Evolutionary conservation across 139 green algal genomes (phyloP).

Genomic region (Chlorella sp.): DNA sequence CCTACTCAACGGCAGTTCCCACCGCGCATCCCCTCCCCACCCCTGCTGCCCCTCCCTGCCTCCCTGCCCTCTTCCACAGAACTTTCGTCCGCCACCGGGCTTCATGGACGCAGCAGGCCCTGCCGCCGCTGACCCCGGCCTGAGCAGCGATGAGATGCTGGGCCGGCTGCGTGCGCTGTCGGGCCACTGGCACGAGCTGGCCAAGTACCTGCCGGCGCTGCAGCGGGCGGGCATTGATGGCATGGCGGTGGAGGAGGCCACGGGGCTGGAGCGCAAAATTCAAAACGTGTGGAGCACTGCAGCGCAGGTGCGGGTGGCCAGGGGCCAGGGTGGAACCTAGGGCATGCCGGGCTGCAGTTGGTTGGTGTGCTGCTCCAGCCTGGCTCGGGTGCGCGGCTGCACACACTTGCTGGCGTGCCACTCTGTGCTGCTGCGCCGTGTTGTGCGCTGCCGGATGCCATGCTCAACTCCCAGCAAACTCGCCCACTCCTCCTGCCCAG

Average conservation of each 20-base stretch:
- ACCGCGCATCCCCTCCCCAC: too few species aligned
- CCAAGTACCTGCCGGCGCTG: conserved; percentile 71
- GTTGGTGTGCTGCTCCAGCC: neutral
- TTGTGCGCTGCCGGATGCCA: too few species aligned
- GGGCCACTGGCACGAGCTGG: conserved; percentile 79
- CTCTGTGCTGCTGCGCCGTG: too few species aligned
- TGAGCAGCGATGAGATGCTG: conserved; percentile 55
- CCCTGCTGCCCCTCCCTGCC: neutral
- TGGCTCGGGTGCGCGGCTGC: neutral
- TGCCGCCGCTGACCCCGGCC: neutral
- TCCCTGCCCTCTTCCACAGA: conserved; percentile 13
- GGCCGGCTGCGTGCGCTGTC: conserved; percentile 51
- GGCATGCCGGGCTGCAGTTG: neutral
- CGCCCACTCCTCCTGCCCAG: conserved; percentile 4
- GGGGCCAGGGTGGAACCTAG: neutral
- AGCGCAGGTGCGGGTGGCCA: neutral
- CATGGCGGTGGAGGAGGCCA: conserved; percentile 64
- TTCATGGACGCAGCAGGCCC: conserved; percentile 77
- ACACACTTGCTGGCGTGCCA: too few species aligned
- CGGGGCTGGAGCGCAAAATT: conserved; percentile 69
- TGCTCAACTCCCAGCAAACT: neutral
- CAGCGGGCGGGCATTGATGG: conserved; percentile 62
- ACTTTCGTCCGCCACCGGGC: conserved; percentile 76
- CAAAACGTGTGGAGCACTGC: conserved; percentile 78
- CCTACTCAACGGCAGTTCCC: too few species aligned